Base-by-base conservation (phyloP, 176 grass and related monocot genomes). In the Ampelocalamus luodianensis region DNA sequence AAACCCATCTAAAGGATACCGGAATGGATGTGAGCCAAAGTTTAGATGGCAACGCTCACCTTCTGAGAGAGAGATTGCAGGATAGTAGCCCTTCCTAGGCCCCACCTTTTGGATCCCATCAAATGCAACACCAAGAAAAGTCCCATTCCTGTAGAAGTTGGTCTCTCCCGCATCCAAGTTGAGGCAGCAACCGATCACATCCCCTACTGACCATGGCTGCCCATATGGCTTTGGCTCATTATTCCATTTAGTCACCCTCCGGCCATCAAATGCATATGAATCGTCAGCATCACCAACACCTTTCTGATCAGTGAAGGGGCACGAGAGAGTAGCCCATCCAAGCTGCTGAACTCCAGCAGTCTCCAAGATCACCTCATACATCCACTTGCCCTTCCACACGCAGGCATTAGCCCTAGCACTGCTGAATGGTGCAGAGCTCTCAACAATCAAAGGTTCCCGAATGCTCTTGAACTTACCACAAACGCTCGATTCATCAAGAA, bases 101-200 rank as follows among this genome's bases (percentile, higher is more conserved):
- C 84, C 76, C 56, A 84, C 70, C 17, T 79, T 90, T 22, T 43
- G 65, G 26, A 96, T 83, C 44, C 81, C 85, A 78, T 83, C 84
- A 84, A 96, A 96, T 51, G 94, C 94, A 76, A 96, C 65, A 49
- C 91, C 94, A 83, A 96, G 91, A 85, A 75, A 91, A 67, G 53
- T 68, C 17, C 94, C 94, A 39, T 96, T 96, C 82, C 94, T 82
- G 68, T 90, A 93, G 77, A 96, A 96, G 50, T 79, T 91, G 5
- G 93, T 93, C 72, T 90, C 87, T 71, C 84, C 68, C 36, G 39
- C 86, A 85, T 93, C 89, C 58, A 96, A 85, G 78, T 96, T 85
- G 49, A 93, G 93, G 71, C 94, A 93, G 82, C 94, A 96, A 14
- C 94, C 87, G 64, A 96, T 96, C 32, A 96, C 94, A 88, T 96